Evolutionary conservation across 2,329 filamentous ascomycete species (phyloP), one percentile per base, ranked within the genome.

Genomic region (Pseudogymnoascus verrucosus): DNA sequence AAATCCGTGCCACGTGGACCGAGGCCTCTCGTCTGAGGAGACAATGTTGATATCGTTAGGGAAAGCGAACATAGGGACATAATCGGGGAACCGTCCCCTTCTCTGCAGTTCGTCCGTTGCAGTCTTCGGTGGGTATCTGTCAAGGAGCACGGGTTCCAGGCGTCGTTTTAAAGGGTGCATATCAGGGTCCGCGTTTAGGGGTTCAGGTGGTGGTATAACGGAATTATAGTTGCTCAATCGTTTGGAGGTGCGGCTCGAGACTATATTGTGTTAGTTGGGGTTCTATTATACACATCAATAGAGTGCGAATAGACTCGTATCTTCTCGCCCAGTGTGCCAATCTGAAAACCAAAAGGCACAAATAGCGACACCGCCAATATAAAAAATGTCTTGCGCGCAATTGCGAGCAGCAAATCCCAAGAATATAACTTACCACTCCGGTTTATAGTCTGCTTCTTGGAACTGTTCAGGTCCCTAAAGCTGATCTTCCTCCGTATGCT

Each of bases 31-130:
- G 72, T 99, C 95, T 1, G 93, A 93, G 1, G 95, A 97, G 8
- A 98, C 91, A 62, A 99, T 95, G 67, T 92, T 92, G 70, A 99
- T 95, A 75, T 99, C 95, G 76, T 98, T 97, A 54, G 95, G 95
- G 71, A 98, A 99, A 62, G 95, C 93, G 76, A 99, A 99, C 95
- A 99, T 98, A 64, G 95, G 95, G 16, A 99, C 91, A 71, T 97
- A 99, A 73, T 99, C 95, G 0, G 95, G 95, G 72, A 99, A 98
- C 64, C 84, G 88, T 62, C 91, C 92, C 71, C 95, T 84, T 71
- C 89, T 84, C 69, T 90, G 85, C 61, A 89, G 76, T 69, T 97
- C 93, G 64, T 96, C 92, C 21, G 86, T 81, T 72, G 91, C 89
- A 67, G 86, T 84, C 73, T 91, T 91, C 14, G 91, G 89, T 6